Evolutionary conservation across 2,329 filamentous ascomycete species (phyloP).

Genomic region (Simplicillium aogashimaense): DNA sequence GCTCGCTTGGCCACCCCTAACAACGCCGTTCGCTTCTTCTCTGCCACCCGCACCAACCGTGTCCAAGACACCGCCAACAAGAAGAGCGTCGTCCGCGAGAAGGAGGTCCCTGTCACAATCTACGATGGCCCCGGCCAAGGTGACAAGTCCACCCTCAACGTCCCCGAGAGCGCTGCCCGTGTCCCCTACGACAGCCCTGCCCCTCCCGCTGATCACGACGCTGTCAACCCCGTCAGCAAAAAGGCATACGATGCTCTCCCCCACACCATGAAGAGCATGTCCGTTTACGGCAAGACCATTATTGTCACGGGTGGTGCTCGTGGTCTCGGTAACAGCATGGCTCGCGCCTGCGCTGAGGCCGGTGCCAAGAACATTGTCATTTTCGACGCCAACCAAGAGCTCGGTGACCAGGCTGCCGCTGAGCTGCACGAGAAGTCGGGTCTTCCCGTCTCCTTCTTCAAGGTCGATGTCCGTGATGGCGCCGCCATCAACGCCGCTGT

Average conservation of each 20-base stretch:
- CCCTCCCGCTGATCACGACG: slow-evolving; percentile 32
- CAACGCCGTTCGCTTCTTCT: slow-evolving; percentile 20
- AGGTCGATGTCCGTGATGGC: slow-evolving; percentile 67
- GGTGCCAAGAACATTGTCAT: slow-evolving; percentile 65
- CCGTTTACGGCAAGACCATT: slow-evolving; percentile 59
- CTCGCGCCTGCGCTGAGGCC: slow-evolving; percentile 65
- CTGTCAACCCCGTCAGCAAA: slow-evolving; percentile 40
- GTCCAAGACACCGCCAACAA: slow-evolving; percentile 31
- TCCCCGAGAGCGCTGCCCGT: slow-evolving; percentile 30
- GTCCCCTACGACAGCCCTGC: slow-evolving; percentile 29
- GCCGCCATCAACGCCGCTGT: slow-evolving; percentile 61
- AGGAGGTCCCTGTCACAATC: slow-evolving; percentile 45
- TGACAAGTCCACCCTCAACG: slow-evolving; percentile 47
- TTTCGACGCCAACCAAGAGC: slow-evolving; percentile 67
- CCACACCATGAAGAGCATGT: slow-evolving; percentile 59
- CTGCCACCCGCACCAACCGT: slow-evolving; percentile 17
- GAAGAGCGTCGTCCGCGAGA: slow-evolving; percentile 45
- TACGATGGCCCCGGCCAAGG: slow-evolving; percentile 36
- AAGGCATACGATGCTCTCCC: slow-evolving; percentile 47
- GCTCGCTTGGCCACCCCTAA: slow-evolving; percentile 3
- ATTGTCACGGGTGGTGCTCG: slow-evolving; percentile 67
- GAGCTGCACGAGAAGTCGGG: slow-evolving; percentile 65
- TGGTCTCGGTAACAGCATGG: slow-evolving; percentile 72
- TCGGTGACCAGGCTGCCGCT: slow-evolving; percentile 59
- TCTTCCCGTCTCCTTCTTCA: slow-evolving; percentile 66